Evolutionary conservation across 306 rosid genomes (phyloP), one percentile per base, ranked within the genome.

Genomic region (Pterocarpus santalinus): DNA sequence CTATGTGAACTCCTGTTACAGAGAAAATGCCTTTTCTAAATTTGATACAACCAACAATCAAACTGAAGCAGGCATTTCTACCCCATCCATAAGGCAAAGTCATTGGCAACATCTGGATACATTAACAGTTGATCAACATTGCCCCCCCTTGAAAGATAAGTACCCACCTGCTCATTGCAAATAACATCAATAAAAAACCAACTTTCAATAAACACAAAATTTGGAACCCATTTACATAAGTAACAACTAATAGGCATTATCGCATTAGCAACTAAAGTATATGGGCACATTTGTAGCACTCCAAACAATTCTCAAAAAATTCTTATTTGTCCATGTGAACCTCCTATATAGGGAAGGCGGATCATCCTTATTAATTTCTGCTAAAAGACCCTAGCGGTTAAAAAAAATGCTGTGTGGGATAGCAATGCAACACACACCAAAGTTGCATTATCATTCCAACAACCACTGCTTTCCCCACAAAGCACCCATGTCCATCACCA

Each of bases 61-160:
- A 85, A 84, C 93, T 87, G 86, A 93, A 91, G 34, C 86, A 92
- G 0, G 93, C 90, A 69, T 83, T 82, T 86, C 93, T 90, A 90
- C 89, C 88, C 97, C 97, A 93, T 3, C 96, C 94, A 85, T 87
- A 84, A 8, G 96, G 94, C 85, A 93, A 77, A 1, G 87, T 52
- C 5, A 41, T 3, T 2, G 94, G 90, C 92, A 80, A 90, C 94
- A 81, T 93, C 97, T 22, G 28, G 83, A 88, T 93, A 93, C 90
- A 93, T 89, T 9, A 96, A 93, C 82, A 93, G 75, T 80, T 90
- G 84, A 71, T 91, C 92, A 79, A 85, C 92, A 65, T 83, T 85
- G 85, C 91, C 90, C 73, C 73, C 96, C 80, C 91, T 8, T 96
- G 92, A 77, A 93, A 91, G 67, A 88, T 74, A 69, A 93, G 86